Percentiles rank a stretch among this genome's conserved stretches.
Conservation (phyloP, 2,329 filamentous ascomycete genomes). For the Alternaria gansuensis region DNA sequence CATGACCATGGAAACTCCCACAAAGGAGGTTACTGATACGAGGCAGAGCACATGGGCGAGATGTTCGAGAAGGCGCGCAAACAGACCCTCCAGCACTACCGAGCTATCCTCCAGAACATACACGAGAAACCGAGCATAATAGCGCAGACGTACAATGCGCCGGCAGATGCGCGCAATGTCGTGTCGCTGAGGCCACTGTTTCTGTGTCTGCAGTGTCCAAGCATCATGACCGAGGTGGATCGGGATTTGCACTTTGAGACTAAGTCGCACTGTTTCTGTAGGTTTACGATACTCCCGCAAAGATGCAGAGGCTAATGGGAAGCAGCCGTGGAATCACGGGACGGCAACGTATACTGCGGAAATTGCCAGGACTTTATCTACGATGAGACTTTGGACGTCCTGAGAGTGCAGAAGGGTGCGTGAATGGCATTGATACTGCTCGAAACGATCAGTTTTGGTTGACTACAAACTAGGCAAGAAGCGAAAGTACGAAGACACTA, state of each 20-base stretch:
- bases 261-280: constrained; percentile 79
- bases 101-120: constrained; percentile 73
- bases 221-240: constrained; percentile 72
- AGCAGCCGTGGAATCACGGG: constrained; percentile 78
- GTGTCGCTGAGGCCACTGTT: constrained; percentile 63
- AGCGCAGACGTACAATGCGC: constrained; percentile 67
- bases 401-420: constrained; percentile 74
- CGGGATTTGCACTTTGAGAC: constrained; percentile 72
- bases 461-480: constrained; percentile 64
- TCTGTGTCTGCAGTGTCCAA: constrained; percentile 72
- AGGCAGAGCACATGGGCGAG: constrained; percentile 74
- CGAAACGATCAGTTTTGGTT: constrained; percentile 19
- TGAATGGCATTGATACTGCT: constrained; percentile 16
- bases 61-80: constrained; percentile 74
- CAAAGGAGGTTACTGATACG: constrained; percentile 30
- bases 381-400: constrained; percentile 80
- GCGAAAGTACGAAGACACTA: constrained; percentile 77
- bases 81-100: constrained; percentile 75
- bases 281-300: constrained; percentile 27
- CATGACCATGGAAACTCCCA: not conserved
- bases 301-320: constrained; percentile 28
- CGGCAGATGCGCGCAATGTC: constrained; percentile 64
- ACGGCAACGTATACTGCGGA: constrained; percentile 79
- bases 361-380: constrained; percentile 85
- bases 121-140: constrained; percentile 73